Conservation (phyloP, 2,329 filamentous ascomycete genomes). For the Leptographium wingfieldii region DNA sequence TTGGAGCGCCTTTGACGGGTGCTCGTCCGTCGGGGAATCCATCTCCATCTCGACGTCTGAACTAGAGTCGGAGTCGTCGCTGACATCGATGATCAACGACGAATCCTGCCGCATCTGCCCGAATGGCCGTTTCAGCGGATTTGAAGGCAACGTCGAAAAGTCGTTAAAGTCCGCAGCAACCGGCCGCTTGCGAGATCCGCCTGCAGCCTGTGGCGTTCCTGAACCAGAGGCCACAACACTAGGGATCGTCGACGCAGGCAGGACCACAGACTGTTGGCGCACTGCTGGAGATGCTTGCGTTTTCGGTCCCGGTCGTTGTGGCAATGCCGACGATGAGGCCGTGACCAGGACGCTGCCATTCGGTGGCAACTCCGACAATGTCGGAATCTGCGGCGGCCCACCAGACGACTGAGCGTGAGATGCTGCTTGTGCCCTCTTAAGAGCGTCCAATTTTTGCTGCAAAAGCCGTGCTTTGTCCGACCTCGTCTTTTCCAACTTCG, state of each 20-base stretch:
- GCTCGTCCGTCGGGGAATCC: constrained; percentile 37
- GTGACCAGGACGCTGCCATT: neutral
- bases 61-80: constrained; percentile 53
- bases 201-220: neutral
- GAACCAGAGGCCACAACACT: neutral
- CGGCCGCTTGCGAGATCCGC: constrained; percentile 24
- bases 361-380: neutral
- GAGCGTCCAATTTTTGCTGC: constrained; percentile 64
- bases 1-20: constrained; percentile 19
- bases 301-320: neutral
- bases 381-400: neutral
- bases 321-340: neutral
- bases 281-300: neutral
- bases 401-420: neutral
- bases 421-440: constrained; percentile 36
- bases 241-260: neutral
- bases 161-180: constrained; percentile 61
- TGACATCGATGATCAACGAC: constrained; percentile 71
- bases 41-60: constrained; percentile 57
- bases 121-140: constrained; percentile 44
- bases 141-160: constrained; percentile 23
- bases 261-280: neutral
- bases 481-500: constrained; percentile 20
- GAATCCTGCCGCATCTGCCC: constrained; percentile 45
- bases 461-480: constrained; percentile 37